A percentile compares a stretch with the other conserved stretches of the same genome.
Conservation (phyloP, 805 yeast species). For the Lipomyces spencermartinsiae region DNA sequence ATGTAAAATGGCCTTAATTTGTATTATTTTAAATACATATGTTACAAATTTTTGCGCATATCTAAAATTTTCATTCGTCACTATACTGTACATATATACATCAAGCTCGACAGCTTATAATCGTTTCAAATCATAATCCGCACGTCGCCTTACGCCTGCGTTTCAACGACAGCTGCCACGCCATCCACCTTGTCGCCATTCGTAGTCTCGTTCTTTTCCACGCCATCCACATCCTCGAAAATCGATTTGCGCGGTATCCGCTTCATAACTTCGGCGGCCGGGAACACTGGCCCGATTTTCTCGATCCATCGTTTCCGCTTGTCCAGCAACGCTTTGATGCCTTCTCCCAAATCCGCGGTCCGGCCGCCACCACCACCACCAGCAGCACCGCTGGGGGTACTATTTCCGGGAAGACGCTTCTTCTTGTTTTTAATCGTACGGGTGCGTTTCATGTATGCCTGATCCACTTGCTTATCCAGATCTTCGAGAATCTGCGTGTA, state of each 20-base stretch:
- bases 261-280: slow-evolving; percentile 70
- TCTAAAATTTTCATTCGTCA: neutral
- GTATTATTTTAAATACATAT: slow-evolving; percentile 1
- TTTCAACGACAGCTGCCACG: slow-evolving; percentile 10
- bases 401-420: slow-evolving; percentile 49
- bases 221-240: slow-evolving; percentile 50
- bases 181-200: slow-evolving; percentile 12
- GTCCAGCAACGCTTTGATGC: slow-evolving; percentile 78
- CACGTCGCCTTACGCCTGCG: neutral
- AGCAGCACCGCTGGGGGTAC: slow-evolving; percentile 29
- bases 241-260: slow-evolving; percentile 71
- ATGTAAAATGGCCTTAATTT: neutral
- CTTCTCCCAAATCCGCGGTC: slow-evolving; percentile 62
- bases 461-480: slow-evolving; percentile 95
- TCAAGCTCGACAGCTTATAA: neutral
- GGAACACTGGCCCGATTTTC: slow-evolving; percentile 86
- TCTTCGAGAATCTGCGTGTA: slow-evolving; percentile 89
- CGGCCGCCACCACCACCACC: slow-evolving; percentile 29
- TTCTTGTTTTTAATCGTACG: slow-evolving; percentile 73
- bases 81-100: neutral
- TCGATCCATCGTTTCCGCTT: slow-evolving; percentile 88
- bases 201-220: slow-evolving; percentile 7
- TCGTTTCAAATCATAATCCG: too few relatives aligned
- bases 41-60: neutral
- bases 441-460: slow-evolving; percentile 82